Conservation (phyloP, 1,284 basidiomycete genomes). For the Psilocybe mexicana region DNA sequence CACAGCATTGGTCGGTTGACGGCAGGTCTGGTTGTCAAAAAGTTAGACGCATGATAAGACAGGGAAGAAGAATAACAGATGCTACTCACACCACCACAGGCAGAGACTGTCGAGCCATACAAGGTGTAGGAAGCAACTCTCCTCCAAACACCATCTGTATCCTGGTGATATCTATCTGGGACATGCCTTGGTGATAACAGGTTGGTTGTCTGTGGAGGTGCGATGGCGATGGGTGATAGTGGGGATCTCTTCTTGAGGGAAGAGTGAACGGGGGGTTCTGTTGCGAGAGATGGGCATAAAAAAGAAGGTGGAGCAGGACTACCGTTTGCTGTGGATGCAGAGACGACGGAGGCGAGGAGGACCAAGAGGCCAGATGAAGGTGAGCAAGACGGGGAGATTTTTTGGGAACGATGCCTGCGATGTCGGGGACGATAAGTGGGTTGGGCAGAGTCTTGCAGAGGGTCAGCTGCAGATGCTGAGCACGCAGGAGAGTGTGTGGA, state of each 20-base stretch:
- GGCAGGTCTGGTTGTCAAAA: constrained; percentile 6
- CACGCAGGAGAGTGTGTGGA: constrained; percentile 24
- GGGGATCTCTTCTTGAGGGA: constrained; percentile 4
- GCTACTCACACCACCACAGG: constrained; percentile 31
- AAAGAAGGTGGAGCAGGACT: constrained; percentile 58
- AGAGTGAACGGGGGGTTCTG: constrained; percentile 12
- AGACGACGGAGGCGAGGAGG: constrained; percentile 54
- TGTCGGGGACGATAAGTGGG: constrained; percentile 18
- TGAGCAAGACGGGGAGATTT: constrained; percentile 16
- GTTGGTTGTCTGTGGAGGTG: constrained; percentile 3
- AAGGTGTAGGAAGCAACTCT: constrained; percentile 57
- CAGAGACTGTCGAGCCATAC: constrained; percentile 60
- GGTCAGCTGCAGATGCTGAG: constrained; percentile 17
- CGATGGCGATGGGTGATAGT: constrained; percentile 8
- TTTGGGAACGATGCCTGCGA: constrained; percentile 22
- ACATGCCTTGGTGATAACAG: constrained; percentile 29
- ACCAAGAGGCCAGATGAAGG: constrained; percentile 54
- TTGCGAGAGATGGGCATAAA: constrained; percentile 55
- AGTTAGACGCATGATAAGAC: constrained; percentile 8
- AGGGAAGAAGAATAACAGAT: constrained; percentile 14
- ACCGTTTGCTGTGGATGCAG: constrained; percentile 44
- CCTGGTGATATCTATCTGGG: constrained; percentile 58
- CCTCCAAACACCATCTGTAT: constrained; percentile 61
- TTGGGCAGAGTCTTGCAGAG: not conserved
- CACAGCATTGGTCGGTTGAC: constrained; percentile 24